phyloP scores from a whole-genome alignment of 768 basidiomycete species.

The Termitomyces sp. region DNA sequence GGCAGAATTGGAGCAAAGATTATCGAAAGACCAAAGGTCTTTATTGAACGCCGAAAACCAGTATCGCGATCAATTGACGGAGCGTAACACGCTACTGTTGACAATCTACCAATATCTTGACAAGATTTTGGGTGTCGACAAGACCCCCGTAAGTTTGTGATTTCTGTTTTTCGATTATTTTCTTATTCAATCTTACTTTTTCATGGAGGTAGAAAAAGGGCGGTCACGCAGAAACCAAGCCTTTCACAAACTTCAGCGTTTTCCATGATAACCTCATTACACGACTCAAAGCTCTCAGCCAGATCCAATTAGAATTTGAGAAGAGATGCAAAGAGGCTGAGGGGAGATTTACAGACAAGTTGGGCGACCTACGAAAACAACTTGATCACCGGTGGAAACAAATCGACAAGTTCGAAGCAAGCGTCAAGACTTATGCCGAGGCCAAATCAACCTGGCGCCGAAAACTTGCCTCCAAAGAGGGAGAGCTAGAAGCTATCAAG shows the following conservation, averaged over 20 bases:
- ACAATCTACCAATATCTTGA: constrained; percentile 96
- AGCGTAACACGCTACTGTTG: constrained; percentile 86
- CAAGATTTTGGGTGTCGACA: constrained; percentile 87
- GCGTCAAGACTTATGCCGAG: constrained; percentile 78
- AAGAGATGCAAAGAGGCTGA: constrained; percentile 81
- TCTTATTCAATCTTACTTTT: neutral
- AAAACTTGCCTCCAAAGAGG: constrained; percentile 78
- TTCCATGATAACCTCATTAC: constrained; percentile 95
- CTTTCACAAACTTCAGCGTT: constrained; percentile 88
- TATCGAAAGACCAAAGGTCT: constrained; percentile 79
- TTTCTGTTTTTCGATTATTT: neutral
- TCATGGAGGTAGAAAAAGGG: constrained; percentile 59
- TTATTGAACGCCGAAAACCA: constrained; percentile 70
- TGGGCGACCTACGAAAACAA: constrained; percentile 80
- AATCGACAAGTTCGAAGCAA: constrained; percentile 87
- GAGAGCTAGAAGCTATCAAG: constrained; percentile 87
- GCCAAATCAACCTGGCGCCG: constrained; percentile 81
- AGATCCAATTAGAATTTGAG: constrained; percentile 86
- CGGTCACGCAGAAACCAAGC: constrained; percentile 79
- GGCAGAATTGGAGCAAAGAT: constrained; percentile 72
- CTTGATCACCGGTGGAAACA: constrained; percentile 88
- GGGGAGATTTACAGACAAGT: constrained; percentile 62
- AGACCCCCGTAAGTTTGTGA: constrained; percentile 61
- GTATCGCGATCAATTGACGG: constrained; percentile 89
- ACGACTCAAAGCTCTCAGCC: constrained; percentile 78